Percentiles rank a stretch among this genome's conserved stretches.
phyloP scores from a whole-genome alignment of 495 filamentous ascomycete genomes.

The Penicilliopsis zonata region DNA sequence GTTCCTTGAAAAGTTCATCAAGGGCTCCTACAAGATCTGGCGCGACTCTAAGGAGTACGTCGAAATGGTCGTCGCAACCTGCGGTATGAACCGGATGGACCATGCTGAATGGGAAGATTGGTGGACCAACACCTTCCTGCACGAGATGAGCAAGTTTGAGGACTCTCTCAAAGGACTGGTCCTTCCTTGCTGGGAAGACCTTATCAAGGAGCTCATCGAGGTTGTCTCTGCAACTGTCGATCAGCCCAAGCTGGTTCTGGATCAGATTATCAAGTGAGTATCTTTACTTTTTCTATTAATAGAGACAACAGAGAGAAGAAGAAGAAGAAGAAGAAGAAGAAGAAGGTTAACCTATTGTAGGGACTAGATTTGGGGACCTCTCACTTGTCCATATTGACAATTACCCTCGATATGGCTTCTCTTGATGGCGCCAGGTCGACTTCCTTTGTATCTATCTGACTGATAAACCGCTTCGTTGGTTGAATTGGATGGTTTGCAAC shows the following conservation, averaged over 20 bases:
- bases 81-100: conserved; percentile 2
- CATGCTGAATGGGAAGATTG: conserved; percentile 11
- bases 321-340: too few relatives aligned
- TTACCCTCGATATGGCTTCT: too few relatives aligned
- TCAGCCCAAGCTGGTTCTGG: not conserved
- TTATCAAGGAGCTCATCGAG: conserved; percentile 11
- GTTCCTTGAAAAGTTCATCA: conserved; percentile 3
- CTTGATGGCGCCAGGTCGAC: too few relatives aligned
- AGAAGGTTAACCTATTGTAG: too few relatives aligned
- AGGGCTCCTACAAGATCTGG: conserved; percentile 4
- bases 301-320: too few relatives aligned
- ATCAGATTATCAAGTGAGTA: too few relatives aligned
- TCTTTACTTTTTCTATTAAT: too few relatives aligned
- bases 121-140: conserved; percentile 9
- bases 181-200: conserved; percentile 15
- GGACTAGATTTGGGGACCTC: too few relatives aligned
- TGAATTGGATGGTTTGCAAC: too few relatives aligned
- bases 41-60: conserved; percentile 2
- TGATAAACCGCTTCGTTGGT: too few relatives aligned
- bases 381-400: too few relatives aligned
- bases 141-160: conserved; percentile 18
- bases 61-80: conserved; percentile 1
- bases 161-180: conserved; percentile 2
- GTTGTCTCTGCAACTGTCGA: not conserved
- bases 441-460: too few relatives aligned